Percentiles rank a stretch among this genome's conserved stretches.
Conservation (phyloP, 345 rosid species). For the Eucalyptus guilfoylei region DNA sequence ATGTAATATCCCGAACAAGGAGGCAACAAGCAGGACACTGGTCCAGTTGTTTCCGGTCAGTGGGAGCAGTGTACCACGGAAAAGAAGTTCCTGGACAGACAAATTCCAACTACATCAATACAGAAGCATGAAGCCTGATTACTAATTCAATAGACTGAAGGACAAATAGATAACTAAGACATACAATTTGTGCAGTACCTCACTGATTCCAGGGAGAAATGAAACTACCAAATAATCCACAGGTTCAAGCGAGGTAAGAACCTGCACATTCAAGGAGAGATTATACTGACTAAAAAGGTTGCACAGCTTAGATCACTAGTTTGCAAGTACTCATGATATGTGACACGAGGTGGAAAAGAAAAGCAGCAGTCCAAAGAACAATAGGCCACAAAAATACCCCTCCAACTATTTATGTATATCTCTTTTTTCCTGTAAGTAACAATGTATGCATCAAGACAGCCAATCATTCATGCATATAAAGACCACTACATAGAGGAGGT, state of each 20-base stretch:
- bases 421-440: background rate
- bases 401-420: background rate
- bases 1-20: slow-evolving; percentile 69
- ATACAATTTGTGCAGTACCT: slow-evolving; percentile 21
- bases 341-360: background rate
- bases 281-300: background rate
- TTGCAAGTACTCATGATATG: background rate
- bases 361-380: background rate
- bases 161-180: background rate
- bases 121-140: background rate
- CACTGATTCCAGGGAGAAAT: slow-evolving; percentile 72
- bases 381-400: background rate
- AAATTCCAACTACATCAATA: background rate
- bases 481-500: background rate
- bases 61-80: slow-evolving; percentile 70
- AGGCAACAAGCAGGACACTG: slow-evolving; percentile 40
- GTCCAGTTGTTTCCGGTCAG: slow-evolving; percentile 57
- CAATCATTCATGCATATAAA: background rate
- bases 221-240: slow-evolving; percentile 71
- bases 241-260: slow-evolving; percentile 77
- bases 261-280: slow-evolving; percentile 15
- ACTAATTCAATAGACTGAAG: background rate
- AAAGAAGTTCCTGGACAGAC: slow-evolving; percentile 61
- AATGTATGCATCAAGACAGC: background rate
- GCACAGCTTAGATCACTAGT: background rate